phyloP scores from a whole-genome alignment of 768 basidiomycete genomes.

The Strobilomyces confusus region DNA sequence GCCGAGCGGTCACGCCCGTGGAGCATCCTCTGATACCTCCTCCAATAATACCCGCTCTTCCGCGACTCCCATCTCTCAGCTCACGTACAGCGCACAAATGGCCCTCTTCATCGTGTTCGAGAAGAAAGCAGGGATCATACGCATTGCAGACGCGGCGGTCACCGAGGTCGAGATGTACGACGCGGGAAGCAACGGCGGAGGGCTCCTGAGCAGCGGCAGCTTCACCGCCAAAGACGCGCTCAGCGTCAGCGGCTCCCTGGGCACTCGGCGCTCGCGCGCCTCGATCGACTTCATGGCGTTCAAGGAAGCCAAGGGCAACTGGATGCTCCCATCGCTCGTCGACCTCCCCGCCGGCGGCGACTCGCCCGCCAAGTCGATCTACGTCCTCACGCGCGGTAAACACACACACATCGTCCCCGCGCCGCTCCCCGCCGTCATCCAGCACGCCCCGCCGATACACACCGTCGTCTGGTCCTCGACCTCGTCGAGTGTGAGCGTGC shows the following conservation, averaged over 20 bases:
- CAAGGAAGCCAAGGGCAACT: constrained; percentile 31
- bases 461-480: constrained; percentile 54
- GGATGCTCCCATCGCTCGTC: constrained; percentile 25
- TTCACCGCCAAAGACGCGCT: constrained; percentile 25
- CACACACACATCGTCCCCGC: constrained; percentile 63
- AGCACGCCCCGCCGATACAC: constrained; percentile 47
- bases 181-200: constrained; percentile 8
- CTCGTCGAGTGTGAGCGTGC: constrained; percentile 52
- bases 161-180: constrained; percentile 69
- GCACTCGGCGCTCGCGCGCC: constrained; percentile 36
- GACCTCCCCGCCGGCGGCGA: constrained; percentile 21
- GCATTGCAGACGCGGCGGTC: constrained; percentile 75
- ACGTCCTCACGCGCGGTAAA: constrained; percentile 67
- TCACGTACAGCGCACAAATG: constrained; percentile 65
- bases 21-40: constrained; percentile 38
- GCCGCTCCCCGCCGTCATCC: constrained; percentile 56
- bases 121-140: constrained; percentile 83
- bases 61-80: constrained; percentile 24
- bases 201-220: constrained; percentile 15
- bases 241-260: constrained; percentile 21
- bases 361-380: constrained; percentile 39
- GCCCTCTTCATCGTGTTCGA: constrained; percentile 82
- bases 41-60: constrained; percentile 22
- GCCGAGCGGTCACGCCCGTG: constrained; percentile 37
- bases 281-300: constrained; percentile 43